These are phyloP conservation scores for Trichoderma polysporum DNA, from an alignment of 2,329 filamentous ascomycete species.

Conservation along the genomic window DNA sequence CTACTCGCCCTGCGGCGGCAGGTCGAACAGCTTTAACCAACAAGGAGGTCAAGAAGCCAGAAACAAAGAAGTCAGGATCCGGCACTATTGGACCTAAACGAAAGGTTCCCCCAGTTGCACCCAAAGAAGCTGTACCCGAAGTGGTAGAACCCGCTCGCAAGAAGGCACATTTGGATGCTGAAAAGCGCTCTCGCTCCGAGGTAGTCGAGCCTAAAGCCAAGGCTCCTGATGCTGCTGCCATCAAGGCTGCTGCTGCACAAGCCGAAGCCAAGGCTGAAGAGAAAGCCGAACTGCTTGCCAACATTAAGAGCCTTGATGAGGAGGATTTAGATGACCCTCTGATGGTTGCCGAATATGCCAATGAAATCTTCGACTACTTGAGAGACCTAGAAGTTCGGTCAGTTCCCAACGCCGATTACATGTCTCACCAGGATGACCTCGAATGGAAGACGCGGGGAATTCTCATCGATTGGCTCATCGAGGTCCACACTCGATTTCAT, in stretches of 20 bases:
- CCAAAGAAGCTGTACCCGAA: slow-evolving; percentile 58
- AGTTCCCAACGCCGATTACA: slow-evolving; percentile 88
- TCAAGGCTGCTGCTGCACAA: neutral
- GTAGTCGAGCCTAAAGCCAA: slow-evolving; percentile 33
- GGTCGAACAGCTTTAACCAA: slow-evolving; percentile 61
- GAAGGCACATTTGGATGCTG: slow-evolving; percentile 57
- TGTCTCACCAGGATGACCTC: slow-evolving; percentile 88
- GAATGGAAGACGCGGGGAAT: slow-evolving; percentile 99
- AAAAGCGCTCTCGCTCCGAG: slow-evolving; percentile 42
- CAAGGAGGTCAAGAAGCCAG: slow-evolving; percentile 67
- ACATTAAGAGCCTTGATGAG: slow-evolving; percentile 64
- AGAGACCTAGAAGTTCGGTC: slow-evolving; percentile 77
- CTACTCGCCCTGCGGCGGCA: slow-evolving; percentile 50
- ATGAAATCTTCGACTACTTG: slow-evolving; percentile 96
- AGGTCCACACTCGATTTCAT: slow-evolving; percentile 96
- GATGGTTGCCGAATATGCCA: slow-evolving; percentile 97
- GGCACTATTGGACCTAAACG: slow-evolving; percentile 71
- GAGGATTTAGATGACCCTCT: slow-evolving; percentile 92
- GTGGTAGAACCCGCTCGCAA: slow-evolving; percentile 69
- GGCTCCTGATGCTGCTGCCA: neutral
- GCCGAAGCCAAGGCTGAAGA: slow-evolving; percentile 32
- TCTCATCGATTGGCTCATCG: slow-evolving; percentile 95
- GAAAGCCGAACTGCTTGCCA: slow-evolving; percentile 24
- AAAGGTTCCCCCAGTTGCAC: slow-evolving; percentile 53
- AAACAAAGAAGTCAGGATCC: slow-evolving; percentile 70